These are phyloP conservation scores for Exophiala aquamarina DNA, from an alignment of 2,329 filamentous ascomycete genomes.

Conservation along the genomic window DNA sequence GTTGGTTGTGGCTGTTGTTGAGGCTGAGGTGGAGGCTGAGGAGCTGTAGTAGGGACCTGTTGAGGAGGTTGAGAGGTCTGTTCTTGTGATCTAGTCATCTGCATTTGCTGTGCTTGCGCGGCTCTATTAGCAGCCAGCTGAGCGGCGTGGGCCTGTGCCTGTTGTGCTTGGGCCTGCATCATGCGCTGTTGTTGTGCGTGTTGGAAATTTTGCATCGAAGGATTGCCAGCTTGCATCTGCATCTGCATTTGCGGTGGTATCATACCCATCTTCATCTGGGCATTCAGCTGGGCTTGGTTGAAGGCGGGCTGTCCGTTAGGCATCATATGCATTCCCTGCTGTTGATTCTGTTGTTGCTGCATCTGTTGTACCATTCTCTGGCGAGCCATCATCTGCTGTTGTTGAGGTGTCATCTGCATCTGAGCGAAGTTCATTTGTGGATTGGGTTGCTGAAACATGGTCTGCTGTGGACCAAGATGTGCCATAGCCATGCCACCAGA, in stretches of 20 bases:
- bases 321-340: conserved; percentile 26
- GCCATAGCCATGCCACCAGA: conserved; percentile 59
- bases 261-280: conserved; percentile 33
- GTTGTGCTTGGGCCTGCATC: conserved; percentile 34
- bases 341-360: conserved; percentile 17
- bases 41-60: conserved; percentile 35
- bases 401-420: conserved; percentile 28
- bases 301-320: conserved; percentile 17
- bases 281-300: conserved; percentile 41
- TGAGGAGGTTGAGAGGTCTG: conserved; percentile 45
- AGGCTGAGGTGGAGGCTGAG: conserved; percentile 36
- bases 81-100: conserved; percentile 41
- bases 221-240: conserved; percentile 40
- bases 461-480: conserved; percentile 58
- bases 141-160: conserved; percentile 33
- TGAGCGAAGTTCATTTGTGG: conserved; percentile 29
- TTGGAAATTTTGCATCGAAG: conserved; percentile 43
- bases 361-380: conserved; percentile 29
- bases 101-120: conserved; percentile 40
- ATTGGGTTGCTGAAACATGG: conserved; percentile 52
- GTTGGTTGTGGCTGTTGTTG: conserved; percentile 37
- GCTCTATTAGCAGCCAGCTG: conserved; percentile 32
- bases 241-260: conserved; percentile 25
- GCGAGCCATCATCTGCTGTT: conserved; percentile 33
- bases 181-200: conserved; percentile 45